phyloP scores from a whole-genome alignment of 2,329 filamentous ascomycete species.

The Aspergillus ochraceoroseus region DNA sequence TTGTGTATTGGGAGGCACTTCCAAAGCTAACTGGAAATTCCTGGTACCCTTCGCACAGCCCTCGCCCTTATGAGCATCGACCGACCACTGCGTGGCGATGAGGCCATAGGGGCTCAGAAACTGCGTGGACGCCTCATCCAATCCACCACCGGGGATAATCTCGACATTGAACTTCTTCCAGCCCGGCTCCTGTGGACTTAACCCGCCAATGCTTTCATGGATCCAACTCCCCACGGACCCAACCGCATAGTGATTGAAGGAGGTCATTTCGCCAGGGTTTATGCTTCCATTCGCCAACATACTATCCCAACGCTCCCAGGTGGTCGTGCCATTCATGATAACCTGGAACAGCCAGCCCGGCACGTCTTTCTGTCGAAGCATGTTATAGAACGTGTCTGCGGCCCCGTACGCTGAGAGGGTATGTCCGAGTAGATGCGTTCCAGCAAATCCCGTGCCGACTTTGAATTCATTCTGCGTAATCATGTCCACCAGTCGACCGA shows the following conservation, averaged over 20 bases:
- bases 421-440: slow-evolving; percentile 23
- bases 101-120: too few relatives aligned
- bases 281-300: slow-evolving; percentile 35
- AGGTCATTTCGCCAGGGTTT: slow-evolving; percentile 41
- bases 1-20: too few relatives aligned
- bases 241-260: slow-evolving; percentile 42
- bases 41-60: too few relatives aligned
- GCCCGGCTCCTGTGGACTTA: slow-evolving; percentile 28
- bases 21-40: too few relatives aligned
- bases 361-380: slow-evolving; percentile 13
- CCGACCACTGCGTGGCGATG: too few relatives aligned
- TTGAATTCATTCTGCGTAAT: slow-evolving; percentile 21
- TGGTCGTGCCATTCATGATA: slow-evolving; percentile 39
- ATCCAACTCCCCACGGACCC: slow-evolving; percentile 39
- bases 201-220: slow-evolving; percentile 33
- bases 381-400: slow-evolving; percentile 12
- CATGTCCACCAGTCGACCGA: slow-evolving; percentile 1
- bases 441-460: slow-evolving; percentile 32
- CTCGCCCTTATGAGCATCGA: too few relatives aligned
- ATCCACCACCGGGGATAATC: slow-evolving; percentile 28
- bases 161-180: slow-evolving; percentile 31
- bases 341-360: slow-evolving; percentile 37
- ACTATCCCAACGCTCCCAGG: slow-evolving; percentile 43
- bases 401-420: slow-evolving; percentile 21
- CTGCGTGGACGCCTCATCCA: too few relatives aligned